phyloP scores from a whole-genome alignment of 2,329 filamentous ascomycete species.

The Thielaviopsis populi region DNA sequence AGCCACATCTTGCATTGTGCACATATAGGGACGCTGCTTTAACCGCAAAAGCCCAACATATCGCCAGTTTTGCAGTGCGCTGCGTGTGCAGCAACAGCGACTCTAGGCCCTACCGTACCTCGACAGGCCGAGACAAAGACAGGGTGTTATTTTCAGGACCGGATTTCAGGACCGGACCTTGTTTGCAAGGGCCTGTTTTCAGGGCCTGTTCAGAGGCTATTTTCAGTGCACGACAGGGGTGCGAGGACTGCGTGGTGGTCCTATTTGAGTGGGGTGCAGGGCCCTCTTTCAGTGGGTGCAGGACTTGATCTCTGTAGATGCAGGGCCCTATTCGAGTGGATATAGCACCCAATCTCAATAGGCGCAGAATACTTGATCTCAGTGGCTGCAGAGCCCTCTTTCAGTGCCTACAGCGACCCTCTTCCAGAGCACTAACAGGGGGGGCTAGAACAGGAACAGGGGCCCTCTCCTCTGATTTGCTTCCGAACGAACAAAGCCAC shows the following conservation, averaged over 20 bases:
- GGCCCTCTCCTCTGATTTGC: no score
- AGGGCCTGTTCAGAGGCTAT: no score
- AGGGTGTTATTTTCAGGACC: slow-evolving; percentile 12
- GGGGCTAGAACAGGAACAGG: neutral
- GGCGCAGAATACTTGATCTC: neutral
- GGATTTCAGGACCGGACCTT: no score
- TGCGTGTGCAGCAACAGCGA: neutral
- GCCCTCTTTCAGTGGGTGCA: no score
- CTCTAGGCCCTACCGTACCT: neutral
- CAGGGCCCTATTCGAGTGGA: neutral
- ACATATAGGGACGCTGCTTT: slow-evolving; percentile 1
- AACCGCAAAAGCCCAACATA: neutral
- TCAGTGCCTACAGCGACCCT: neutral
- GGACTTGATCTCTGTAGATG: no score
- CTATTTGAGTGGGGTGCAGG: no score
- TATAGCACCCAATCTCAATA: no score
- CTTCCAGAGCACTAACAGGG: neutral
- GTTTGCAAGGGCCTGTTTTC: no score
- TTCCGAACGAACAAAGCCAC: no score
- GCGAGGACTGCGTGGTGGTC: no score
- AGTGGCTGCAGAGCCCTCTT: neutral
- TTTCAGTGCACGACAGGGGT: no score
- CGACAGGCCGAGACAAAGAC: neutral
- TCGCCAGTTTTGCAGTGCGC: neutral
- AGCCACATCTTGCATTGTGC: neutral